Percentiles rank a stretch among this genome's conserved stretches.
phyloP scores from a whole-genome alignment of 192 early-diverging fungal species.

The Allomyces arbusculus region DNA sequence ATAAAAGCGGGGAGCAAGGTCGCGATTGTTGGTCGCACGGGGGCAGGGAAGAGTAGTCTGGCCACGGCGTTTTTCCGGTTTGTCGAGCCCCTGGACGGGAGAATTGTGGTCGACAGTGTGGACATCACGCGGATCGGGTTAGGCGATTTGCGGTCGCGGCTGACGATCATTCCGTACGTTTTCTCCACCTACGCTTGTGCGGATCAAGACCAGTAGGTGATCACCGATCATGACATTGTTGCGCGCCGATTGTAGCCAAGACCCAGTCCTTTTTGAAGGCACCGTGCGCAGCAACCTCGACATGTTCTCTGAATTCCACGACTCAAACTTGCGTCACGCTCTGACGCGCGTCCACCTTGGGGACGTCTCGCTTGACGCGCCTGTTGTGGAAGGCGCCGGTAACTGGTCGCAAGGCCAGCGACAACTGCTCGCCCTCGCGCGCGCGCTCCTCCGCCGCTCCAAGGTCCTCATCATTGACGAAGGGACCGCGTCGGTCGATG shows the following conservation, averaged over 20 bases:
- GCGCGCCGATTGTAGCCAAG: too few relatives aligned
- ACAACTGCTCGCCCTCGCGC: slow-evolving; percentile 36
- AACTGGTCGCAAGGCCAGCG: slow-evolving; percentile 29
- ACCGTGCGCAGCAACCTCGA: slow-evolving; percentile 74
- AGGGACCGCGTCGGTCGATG: slow-evolving; percentile 53
- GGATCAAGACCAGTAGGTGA: too few relatives aligned
- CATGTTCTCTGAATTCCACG: too few relatives aligned
- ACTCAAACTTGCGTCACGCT: too few relatives aligned
- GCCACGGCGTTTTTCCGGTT: slow-evolving; percentile 57
- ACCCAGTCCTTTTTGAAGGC: slow-evolving; percentile 42
- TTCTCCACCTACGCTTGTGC: slow-evolving; percentile 4
- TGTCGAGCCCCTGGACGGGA: slow-evolving; percentile 44
- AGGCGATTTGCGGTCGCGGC: slow-evolving; percentile 47
- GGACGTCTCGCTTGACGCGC: too few relatives aligned
- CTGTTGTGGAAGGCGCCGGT: not conserved
- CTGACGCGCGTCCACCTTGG: too few relatives aligned
- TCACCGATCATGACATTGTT: too few relatives aligned
- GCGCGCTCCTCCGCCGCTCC: slow-evolving; percentile 27
- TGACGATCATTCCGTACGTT: slow-evolving; percentile 87
- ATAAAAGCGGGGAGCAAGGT: slow-evolving; percentile 57
- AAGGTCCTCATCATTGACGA: slow-evolving; percentile 52
- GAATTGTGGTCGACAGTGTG: slow-evolving; percentile 49
- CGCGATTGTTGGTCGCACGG: slow-evolving; percentile 80
- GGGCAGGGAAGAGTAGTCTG: slow-evolving; percentile 60
- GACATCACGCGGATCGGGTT: slow-evolving; percentile 54